Evolutionary conservation across 139 green algal species (phyloP).

Genomic region (Chlamydomonas incerta): DNA sequence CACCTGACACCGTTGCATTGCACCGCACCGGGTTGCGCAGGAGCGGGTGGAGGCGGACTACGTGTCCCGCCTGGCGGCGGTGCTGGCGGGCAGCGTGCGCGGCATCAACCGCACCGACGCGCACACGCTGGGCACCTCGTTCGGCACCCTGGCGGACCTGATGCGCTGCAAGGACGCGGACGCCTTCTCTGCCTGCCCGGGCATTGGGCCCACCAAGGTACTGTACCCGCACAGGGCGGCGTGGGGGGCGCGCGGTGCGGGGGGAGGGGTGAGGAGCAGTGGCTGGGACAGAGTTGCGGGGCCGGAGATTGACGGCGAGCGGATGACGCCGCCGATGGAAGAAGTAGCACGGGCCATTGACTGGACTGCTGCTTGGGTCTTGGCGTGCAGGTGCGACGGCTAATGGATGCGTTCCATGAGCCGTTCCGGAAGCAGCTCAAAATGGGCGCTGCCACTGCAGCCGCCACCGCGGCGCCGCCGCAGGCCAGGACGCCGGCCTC

Average conservation of each 20-base stretch:
- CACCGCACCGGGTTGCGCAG: background rate
- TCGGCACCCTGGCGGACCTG: constrained; percentile 58
- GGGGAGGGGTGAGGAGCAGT: background rate
- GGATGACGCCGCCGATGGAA: no score
- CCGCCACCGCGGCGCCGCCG: no score
- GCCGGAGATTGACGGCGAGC: no score
- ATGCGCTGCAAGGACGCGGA: constrained; percentile 61
- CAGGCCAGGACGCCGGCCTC: no score
- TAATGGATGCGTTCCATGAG: constrained; percentile 63
- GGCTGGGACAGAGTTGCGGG: no score
- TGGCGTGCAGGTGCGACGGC: constrained; percentile 44
- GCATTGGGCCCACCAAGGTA: constrained; percentile 93
- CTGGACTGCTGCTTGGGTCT: no score
- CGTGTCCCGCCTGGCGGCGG: constrained; percentile 72
- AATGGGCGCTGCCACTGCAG: background rate
- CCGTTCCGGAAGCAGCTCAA: constrained; percentile 59
- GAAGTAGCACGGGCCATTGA: no score
- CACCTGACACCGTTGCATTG: no score
- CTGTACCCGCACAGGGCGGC: background rate
- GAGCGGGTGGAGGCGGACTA: constrained; percentile 84
- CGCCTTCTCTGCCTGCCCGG: constrained; percentile 81
- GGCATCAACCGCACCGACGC: constrained; percentile 88
- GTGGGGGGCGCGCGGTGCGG: background rate
- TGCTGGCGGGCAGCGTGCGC: constrained; percentile 74
- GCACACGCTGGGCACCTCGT: constrained; percentile 70